Conservation (phyloP, 2,329 filamentous ascomycete genomes). For the Chaetothyriales sp. region DNA sequence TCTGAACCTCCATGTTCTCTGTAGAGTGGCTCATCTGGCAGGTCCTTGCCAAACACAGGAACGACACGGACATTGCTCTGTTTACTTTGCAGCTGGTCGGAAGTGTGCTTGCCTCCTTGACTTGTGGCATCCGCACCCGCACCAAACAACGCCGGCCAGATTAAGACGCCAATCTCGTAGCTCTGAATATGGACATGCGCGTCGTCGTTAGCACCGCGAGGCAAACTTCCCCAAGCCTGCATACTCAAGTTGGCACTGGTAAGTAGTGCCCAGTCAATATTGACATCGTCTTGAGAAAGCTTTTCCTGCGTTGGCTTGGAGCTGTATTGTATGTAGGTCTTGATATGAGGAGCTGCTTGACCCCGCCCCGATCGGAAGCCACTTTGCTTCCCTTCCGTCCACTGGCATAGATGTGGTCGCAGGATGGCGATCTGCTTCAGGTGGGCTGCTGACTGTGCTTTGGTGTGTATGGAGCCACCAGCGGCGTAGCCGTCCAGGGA, state of each 20-base stretch:
- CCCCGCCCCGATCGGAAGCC: conserved; percentile 44
- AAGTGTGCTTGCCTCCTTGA: neutral
- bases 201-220: conserved; percentile 26
- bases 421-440: conserved; percentile 62
- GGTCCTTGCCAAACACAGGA: conserved; percentile 52
- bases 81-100: too few species aligned
- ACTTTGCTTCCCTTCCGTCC: conserved; percentile 30
- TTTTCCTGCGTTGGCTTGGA: conserved; percentile 20
- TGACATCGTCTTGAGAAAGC: conserved; percentile 12
- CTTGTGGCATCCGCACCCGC: conserved; percentile 20
- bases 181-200: conserved; percentile 57
- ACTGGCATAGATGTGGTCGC: conserved; percentile 57
- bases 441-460: conserved; percentile 56
- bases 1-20: conserved; percentile 1
- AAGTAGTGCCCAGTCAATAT: conserved; percentile 70
- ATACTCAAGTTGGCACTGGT: conserved; percentile 87
- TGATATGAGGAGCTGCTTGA: conserved; percentile 72
- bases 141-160: conserved; percentile 56
- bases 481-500: conserved; percentile 67
- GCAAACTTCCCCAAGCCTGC: conserved; percentile 69
- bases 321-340: conserved; percentile 64
- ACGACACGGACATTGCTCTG: conserved; percentile 44
- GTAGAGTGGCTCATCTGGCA: conserved; percentile 25
- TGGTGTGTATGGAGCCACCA: conserved; percentile 70
- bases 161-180: conserved; percentile 69